Base-by-base conservation (phyloP, 805 yeast species). In the Suhomyces vadensis region DNA sequence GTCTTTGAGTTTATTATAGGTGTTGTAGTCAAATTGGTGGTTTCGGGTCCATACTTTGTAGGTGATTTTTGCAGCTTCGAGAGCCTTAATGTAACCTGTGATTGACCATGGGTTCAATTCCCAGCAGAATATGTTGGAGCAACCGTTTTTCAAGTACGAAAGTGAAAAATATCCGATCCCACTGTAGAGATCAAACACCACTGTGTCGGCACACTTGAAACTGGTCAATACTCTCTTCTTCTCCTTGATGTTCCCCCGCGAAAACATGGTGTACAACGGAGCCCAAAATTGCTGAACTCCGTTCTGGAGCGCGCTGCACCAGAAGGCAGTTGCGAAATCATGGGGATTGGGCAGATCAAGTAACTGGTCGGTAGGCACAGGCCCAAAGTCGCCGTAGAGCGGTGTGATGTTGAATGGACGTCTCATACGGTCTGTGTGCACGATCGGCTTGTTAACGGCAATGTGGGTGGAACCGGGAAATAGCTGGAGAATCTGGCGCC, bases 121-220 rank as follows among this genome's bases (percentile, higher is more conserved):
- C 88, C 95, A 88, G 56, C 95, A 82, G 38, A 81, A 74, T 1
- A 87, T 64, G 13, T 65, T 58, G 6, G 63, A 55, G 1, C 89
- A 87, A 1, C 75, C 74, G 22, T 72, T 66, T 38, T 67, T 69
- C 36, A 85, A 65, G 55, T 89, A 88, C 37, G 87, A 73, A 20
- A 89, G 64, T 5, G 90, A 77, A 60, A 88, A 88, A 61, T 88
- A 88, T 3, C 96, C 96, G 39, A 88, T 89, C 0, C 96, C 96
- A 23, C 86, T 82, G 59, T 88, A 88, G 35, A 89, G 55, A 57
- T 88, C 96, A 3, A 85, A 69, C 0, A 85, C 79, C 17, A 69
- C 73, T 0, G 70, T 66, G 9, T 61, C 69, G 7, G 53, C 41
- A 1, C 82, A 60, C 1, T 43, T 35, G 46, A 67, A 78, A 0